These are phyloP conservation scores for Xylaria nigripes DNA, from an alignment of 495 filamentous ascomycete species.

Conservation along the genomic window DNA sequence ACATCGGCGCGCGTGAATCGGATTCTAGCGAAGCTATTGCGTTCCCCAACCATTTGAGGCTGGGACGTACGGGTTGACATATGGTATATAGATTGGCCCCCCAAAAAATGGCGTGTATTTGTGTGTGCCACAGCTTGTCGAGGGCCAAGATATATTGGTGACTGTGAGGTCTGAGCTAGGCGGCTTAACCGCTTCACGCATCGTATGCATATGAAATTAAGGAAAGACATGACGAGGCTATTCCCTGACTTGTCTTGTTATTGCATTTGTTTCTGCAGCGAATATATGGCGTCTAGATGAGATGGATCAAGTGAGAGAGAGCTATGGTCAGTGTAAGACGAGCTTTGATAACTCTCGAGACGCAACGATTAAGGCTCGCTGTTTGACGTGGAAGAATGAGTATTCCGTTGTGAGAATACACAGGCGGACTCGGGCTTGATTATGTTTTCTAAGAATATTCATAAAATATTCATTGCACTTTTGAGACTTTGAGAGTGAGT, in stretches of 20 bases:
- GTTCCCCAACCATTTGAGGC: too few species aligned
- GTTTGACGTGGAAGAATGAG: neutral
- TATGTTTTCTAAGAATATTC: too few species aligned
- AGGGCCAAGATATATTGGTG: neutral
- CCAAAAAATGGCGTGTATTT: neutral
- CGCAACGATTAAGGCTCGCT: neutral
- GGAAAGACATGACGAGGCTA: slow-evolving; percentile 1
- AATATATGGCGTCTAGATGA: neutral
- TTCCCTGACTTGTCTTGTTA: neutral
- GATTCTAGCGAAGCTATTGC: slow-evolving; percentile 1
- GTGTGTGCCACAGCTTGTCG: neutral
- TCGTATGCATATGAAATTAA: slow-evolving; percentile 1
- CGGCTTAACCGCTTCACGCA: slow-evolving; percentile 8
- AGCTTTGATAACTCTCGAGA: neutral
- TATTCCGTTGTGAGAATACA: neutral
- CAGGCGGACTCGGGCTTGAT: too few species aligned
- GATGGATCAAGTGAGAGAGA: neutral
- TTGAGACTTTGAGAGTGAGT: too few species aligned
- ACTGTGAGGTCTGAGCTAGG: neutral
- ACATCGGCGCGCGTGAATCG: slow-evolving; percentile 19
- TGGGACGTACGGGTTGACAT: too few species aligned
- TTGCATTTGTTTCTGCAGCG: neutral
- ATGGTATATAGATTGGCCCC: too few species aligned
- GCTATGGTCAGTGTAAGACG: neutral
- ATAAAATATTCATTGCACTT: too few species aligned